These are phyloP conservation scores for Phialophora macrospora DNA, from an alignment of 2,329 filamentous ascomycete genomes.

Conservation along the genomic window DNA sequence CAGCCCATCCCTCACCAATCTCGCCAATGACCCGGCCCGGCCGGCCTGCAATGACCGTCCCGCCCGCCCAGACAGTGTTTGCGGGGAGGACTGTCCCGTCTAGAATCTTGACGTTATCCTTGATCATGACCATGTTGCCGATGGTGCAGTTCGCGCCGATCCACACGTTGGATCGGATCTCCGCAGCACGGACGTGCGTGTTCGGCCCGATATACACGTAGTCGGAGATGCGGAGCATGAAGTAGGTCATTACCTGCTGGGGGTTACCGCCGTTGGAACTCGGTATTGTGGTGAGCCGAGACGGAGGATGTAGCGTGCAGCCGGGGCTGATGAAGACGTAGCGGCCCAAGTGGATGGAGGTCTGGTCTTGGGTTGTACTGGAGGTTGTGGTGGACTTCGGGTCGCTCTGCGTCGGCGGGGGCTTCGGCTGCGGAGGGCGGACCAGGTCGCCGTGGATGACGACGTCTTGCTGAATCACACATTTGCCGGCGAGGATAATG, in stretches of 20 bases:
- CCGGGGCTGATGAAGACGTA: conserved; percentile 87
- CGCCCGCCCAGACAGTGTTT: conserved; percentile 90
- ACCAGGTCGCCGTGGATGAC: conserved; percentile 91
- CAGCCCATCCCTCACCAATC: conserved; percentile 60
- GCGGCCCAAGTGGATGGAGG: conserved; percentile 80
- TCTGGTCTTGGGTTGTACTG: conserved; percentile 35
- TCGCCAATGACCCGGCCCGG: conserved; percentile 82
- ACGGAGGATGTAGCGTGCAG: conserved; percentile 79
- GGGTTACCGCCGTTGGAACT: conserved; percentile 23
- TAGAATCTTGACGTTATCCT: conserved; percentile 87
- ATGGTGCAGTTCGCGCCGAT: conserved; percentile 79
- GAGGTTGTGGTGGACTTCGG: conserved; percentile 42
- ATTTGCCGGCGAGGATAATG: conserved; percentile 95
- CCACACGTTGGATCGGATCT: conserved; percentile 82
- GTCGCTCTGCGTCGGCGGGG: conserved; percentile 42
- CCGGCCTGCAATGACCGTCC: conserved; percentile 83
- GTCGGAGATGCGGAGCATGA: conserved; percentile 89
- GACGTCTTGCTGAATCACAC: conserved; percentile 92
- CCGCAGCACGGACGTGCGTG: conserved; percentile 79
- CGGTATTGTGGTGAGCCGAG: conserved; percentile 74
- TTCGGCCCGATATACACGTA: conserved; percentile 85
- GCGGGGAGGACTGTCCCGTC: conserved; percentile 82
- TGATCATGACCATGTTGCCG: conserved; percentile 86
- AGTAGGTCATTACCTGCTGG: conserved; percentile 67
- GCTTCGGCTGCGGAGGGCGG: conserved; percentile 57